Percentiles rank a stretch among this genome's conserved stretches.
Conservation (phyloP, 148 eudicot species). For the Bassia scoparia region DNA sequence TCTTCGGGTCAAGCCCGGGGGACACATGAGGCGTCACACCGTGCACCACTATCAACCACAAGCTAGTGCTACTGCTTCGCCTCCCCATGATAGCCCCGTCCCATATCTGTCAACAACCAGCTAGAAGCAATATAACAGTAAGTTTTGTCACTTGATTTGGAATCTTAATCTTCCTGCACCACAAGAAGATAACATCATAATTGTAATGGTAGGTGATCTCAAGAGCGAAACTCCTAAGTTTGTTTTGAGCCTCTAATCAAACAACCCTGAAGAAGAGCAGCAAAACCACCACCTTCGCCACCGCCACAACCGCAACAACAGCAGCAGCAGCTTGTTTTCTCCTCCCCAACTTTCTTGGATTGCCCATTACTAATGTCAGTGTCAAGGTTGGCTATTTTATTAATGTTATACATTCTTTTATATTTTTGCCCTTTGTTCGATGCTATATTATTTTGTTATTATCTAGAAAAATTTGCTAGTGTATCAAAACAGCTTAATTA, state of each 20-base stretch:
- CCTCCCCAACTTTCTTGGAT: conserved; percentile 39
- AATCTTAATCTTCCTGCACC: conserved; percentile 47
- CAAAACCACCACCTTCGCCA: conserved; percentile 14
- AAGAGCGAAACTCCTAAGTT: conserved; percentile 18
- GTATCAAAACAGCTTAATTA: not conserved
- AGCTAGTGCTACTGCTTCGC: not conserved
- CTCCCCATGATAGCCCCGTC: conserved; percentile 8
- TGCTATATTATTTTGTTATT: not conserved
- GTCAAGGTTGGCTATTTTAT: conserved; percentile 17
- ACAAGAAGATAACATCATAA: conserved; percentile 12
- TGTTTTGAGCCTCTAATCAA: conserved; percentile 31
- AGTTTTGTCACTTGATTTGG: conserved; percentile 32
- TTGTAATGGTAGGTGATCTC: conserved; percentile 4
- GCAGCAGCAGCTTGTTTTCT: conserved; percentile 29
- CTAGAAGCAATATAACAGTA: not conserved
- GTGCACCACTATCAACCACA: conserved; percentile 13
- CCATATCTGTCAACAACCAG: not conserved
- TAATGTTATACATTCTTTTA: not conserved
- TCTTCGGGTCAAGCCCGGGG: conserved; percentile 47
- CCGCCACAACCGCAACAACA: conserved; percentile 17
- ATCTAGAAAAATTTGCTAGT: not conserved
- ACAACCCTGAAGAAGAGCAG: conserved; percentile 15
- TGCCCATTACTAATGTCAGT: conserved; percentile 34
- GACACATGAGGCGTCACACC: conserved; percentile 48
- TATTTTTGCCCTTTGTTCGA: not conserved